phyloP scores from a whole-genome alignment of 257 asterid genomes.

The Datura wrightii region DNA sequence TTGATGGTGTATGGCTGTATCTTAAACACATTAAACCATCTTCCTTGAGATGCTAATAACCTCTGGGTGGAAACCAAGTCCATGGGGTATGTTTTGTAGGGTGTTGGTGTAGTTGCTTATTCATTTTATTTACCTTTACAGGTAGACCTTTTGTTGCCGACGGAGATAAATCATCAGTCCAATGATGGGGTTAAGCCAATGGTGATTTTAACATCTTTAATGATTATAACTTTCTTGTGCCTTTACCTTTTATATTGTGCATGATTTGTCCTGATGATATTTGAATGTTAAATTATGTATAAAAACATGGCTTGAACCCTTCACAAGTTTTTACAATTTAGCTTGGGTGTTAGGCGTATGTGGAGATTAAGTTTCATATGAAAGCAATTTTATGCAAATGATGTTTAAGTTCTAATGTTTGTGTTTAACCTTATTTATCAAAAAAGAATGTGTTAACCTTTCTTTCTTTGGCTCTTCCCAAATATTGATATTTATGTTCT shows the following conservation, averaged over 20 bases:
- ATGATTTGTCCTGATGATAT: background rate
- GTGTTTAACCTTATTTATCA: background rate
- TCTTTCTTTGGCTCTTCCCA: background rate
- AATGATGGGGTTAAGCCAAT: background rate
- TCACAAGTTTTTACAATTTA: background rate
- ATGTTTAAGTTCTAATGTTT: background rate
- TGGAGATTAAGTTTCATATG: background rate
- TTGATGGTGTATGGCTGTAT: background rate
- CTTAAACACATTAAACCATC: background rate
- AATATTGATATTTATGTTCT: background rate
- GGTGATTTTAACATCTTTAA: background rate
- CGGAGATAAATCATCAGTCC: background rate
- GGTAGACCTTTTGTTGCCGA: background rate
- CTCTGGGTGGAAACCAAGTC: background rate
- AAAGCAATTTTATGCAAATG: background rate
- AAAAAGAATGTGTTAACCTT: background rate
- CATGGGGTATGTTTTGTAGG: background rate
- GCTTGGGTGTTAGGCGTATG: background rate
- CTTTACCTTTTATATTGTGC: background rate
- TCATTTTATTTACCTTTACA: background rate
- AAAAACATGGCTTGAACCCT: background rate
- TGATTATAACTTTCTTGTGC: background rate
- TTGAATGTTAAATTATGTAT: background rate
- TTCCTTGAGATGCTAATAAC: background rate
- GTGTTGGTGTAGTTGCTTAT: conserved; percentile 6